Evolutionary conservation across 169 alveolate genomes (phyloP).

Genomic region (Plasmodium fragile): DNA sequence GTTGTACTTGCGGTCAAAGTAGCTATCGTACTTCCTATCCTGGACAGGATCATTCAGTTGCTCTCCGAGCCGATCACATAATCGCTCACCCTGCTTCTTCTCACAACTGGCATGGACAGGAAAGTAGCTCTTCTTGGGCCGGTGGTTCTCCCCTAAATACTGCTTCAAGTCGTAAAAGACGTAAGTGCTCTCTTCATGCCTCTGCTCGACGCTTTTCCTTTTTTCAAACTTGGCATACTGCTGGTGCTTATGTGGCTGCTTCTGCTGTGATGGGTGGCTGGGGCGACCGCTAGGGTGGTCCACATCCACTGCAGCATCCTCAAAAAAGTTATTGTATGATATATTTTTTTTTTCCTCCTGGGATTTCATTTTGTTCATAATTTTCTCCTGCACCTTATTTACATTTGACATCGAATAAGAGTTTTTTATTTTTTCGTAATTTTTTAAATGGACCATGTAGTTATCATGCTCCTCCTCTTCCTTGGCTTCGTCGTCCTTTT

Average conservation of each 20-base stretch:
- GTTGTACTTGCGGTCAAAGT: not conserved
- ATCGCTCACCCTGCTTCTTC: not conserved
- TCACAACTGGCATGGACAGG: not conserved
- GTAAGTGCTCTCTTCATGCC: not conserved
- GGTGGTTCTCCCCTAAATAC: not conserved
- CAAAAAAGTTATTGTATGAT: not conserved
- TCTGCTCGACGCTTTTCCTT: not conserved
- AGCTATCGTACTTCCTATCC: not conserved
- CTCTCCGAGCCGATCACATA: not conserved
- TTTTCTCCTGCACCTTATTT: not conserved
- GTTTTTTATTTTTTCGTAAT: slow-evolving; percentile 30
- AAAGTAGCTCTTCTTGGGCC: not conserved
- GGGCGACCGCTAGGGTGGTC: not conserved
- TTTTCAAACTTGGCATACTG: not conserved
- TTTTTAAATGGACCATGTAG: slow-evolving; percentile 5
- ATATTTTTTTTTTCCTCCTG: slow-evolving; percentile 21
- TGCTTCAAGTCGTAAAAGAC: not conserved
- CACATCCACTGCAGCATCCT: not conserved
- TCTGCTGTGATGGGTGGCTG: not conserved
- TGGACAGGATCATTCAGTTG: not conserved
- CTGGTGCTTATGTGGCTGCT: not conserved
- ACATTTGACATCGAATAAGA: not conserved
- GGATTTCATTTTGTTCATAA: not conserved
- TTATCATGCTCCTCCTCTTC: slow-evolving; percentile 1
- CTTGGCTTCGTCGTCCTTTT: slow-evolving; percentile 29